Percentiles rank a stretch among this genome's conserved stretches.
These are phyloP conservation scores for Saturnispora ahearnii DNA, from an alignment of 805 yeast genomes.

Conservation along the genomic window DNA sequence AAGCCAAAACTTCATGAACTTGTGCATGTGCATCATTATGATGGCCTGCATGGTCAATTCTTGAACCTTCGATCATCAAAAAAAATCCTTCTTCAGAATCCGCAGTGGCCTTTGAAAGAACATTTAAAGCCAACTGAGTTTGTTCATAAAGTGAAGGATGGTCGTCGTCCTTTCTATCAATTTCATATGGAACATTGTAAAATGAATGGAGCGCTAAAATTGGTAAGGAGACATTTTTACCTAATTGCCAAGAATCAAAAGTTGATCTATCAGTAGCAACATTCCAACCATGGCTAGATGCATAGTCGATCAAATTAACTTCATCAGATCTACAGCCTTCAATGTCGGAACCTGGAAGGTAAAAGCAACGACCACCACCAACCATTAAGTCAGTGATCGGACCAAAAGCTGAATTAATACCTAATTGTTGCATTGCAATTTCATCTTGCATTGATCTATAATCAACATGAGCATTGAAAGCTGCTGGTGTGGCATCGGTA, in stretches of 20 bases:
- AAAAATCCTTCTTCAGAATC: conserved; percentile 80
- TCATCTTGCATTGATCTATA: conserved; percentile 70
- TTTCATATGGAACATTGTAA: conserved; percentile 73
- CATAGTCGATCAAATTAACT: conserved; percentile 58
- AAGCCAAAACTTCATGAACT: conserved; percentile 83
- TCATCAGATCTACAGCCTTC: conserved; percentile 69
- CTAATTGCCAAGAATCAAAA: conserved; percentile 49
- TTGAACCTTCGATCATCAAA: conserved; percentile 79
- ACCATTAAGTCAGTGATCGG: conserved; percentile 72
- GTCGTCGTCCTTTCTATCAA: conserved; percentile 54
- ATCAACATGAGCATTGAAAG: conserved; percentile 74
- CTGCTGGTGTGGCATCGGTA: conserved; percentile 94
- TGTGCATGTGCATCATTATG: conserved; percentile 92
- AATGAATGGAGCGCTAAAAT: conserved; percentile 68
- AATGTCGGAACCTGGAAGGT: conserved; percentile 40
- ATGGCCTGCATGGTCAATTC: conserved; percentile 95
- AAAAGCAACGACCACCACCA: conserved; percentile 89
- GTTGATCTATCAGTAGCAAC: conserved; percentile 50
- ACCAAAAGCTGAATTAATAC: conserved; percentile 66
- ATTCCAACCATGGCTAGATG: conserved; percentile 51
- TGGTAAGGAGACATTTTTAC: conserved; percentile 64
- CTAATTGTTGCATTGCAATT: conserved; percentile 83
- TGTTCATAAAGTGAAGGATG: conserved; percentile 78
- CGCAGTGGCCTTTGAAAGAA: conserved; percentile 56
- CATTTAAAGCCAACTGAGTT: conserved; percentile 62